Percentiles rank a stretch among this genome's conserved stretches.
phyloP scores from a whole-genome alignment of 2,329 filamentous ascomycete genomes.

The Ophiostoma ips region DNA sequence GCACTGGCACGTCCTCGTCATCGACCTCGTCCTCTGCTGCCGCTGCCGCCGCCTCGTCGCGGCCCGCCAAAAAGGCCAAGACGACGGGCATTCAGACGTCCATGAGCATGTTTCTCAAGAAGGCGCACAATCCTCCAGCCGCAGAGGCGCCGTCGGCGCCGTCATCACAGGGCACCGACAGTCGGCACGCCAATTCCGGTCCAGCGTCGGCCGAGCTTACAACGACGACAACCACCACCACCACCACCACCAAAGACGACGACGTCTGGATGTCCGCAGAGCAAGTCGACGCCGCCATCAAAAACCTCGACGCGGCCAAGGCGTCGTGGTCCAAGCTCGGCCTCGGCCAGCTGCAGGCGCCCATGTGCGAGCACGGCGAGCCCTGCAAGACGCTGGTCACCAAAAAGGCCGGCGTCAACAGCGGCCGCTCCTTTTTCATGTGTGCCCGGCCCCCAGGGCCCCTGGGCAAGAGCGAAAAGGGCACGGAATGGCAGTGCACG shows the following conservation, averaged over 20 bases:
- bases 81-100: slow-evolving; percentile 9
- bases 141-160: too few relatives aligned
- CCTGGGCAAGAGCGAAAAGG: slow-evolving; percentile 69
- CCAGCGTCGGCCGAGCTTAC: too few relatives aligned
- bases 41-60: neutral
- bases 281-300: slow-evolving; percentile 49
- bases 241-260: slow-evolving; percentile 10
- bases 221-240: neutral
- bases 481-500: slow-evolving; percentile 73
- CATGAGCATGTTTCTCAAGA: slow-evolving; percentile 12
- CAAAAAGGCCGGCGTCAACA: slow-evolving; percentile 81
- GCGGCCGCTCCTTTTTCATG: slow-evolving; percentile 51
- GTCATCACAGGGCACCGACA: too few relatives aligned
- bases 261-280: slow-evolving; percentile 14
- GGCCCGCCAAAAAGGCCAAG: slow-evolving; percentile 7
- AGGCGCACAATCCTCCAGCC: neutral
- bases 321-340: slow-evolving; percentile 74
- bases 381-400: slow-evolving; percentile 72
- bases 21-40: too few relatives aligned
- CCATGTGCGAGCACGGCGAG: slow-evolving; percentile 77
- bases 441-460: slow-evolving; percentile 65
- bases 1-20: neutral
- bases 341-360: slow-evolving; percentile 46
- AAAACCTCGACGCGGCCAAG: slow-evolving; percentile 58
- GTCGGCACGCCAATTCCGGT: too few relatives aligned